Conservation (phyloP, 805 yeast species). For the Starmerella tilneyi region DNA sequence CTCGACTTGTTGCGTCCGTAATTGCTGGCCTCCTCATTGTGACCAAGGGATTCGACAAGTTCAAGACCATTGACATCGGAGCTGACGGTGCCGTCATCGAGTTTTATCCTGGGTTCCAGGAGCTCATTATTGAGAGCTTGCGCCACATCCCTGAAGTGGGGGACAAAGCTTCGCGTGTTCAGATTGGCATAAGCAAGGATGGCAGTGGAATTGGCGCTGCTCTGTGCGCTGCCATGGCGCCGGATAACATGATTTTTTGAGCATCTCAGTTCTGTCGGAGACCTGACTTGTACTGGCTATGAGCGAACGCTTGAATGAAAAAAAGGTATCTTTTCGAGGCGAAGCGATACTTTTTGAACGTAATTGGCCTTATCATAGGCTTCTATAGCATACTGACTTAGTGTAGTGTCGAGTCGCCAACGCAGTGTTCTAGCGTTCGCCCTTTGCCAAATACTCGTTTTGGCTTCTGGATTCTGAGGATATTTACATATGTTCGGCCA, state of each 20-base stretch:
- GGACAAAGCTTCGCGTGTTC: conserved; percentile 62
- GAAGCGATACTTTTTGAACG: too few species aligned
- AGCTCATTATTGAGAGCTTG: conserved; percentile 69
- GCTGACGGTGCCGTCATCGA: conserved; percentile 94
- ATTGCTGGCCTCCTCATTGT: conserved; percentile 67
- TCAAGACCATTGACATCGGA: conserved; percentile 77
- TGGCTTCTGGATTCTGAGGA: too few species aligned
- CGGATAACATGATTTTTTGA: not conserved
- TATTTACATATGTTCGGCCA: too few species aligned
- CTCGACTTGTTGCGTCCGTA: conserved; percentile 78
- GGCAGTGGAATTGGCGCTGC: conserved; percentile 99
- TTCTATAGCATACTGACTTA: too few species aligned
- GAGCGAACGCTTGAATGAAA: too few species aligned
- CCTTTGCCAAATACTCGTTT: too few species aligned
- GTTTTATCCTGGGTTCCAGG: conserved; percentile 82
- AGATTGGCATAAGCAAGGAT: conserved; percentile 76
- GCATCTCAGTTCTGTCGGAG: not conserved
- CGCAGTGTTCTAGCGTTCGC: too few species aligned
- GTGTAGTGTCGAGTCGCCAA: too few species aligned
- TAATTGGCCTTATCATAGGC: too few species aligned
- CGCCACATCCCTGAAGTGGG: conserved; percentile 38
- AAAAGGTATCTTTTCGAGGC: too few species aligned
- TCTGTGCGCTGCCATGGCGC: conserved; percentile 51
- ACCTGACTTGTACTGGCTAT: too few species aligned
- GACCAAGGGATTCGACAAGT: conserved; percentile 55